Percentiles rank a stretch among this genome's conserved stretches.
phyloP scores from a whole-genome alignment of 2,329 filamentous ascomycete species.

The Aspergillus aculeatus region DNA sequence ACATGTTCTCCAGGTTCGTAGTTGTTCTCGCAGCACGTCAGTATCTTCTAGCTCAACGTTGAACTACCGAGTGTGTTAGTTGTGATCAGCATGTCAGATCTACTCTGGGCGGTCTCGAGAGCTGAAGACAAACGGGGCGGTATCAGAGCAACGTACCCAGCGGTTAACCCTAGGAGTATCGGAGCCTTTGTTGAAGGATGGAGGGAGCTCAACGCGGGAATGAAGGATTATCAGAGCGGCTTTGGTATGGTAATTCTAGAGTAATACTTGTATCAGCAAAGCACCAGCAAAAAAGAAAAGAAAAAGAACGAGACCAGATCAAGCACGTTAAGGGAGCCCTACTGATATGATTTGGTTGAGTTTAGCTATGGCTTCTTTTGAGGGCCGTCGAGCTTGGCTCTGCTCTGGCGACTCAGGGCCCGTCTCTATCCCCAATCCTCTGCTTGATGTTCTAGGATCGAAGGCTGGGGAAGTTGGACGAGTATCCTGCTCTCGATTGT shows the following conservation, averaged over 20 bases:
- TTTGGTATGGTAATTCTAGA: conserved; percentile 87
- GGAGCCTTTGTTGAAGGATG: conserved; percentile 56
- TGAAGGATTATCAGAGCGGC: conserved; percentile 80
- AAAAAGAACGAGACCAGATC: neutral
- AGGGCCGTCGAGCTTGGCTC: conserved; percentile 51
- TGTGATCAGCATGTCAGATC: neutral
- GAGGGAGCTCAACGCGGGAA: conserved; percentile 70
- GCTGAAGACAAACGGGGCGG: neutral
- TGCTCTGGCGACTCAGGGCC: conserved; percentile 44
- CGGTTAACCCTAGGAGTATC: conserved; percentile 70
- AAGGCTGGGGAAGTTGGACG: conserved; percentile 55
- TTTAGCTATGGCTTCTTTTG: conserved; percentile 70
- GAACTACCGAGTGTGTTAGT: conserved; percentile 62
- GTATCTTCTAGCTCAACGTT: conserved; percentile 93
- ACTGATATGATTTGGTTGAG: conserved; percentile 94
- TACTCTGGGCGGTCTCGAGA: neutral
- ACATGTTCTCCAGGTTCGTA: conserved; percentile 77
- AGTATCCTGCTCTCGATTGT: conserved; percentile 65
- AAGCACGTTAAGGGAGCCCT: conserved; percentile 24
- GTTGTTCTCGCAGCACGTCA: conserved; percentile 77
- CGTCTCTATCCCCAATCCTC: conserved; percentile 52
- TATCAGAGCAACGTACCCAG: conserved; percentile 68
- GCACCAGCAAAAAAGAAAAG: conserved; percentile 2
- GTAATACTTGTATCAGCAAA: conserved; percentile 23
- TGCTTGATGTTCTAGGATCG: conserved; percentile 51